Base-by-base conservation (phyloP, 805 yeast species). In the Saccharomycopsis babjevae region DNA sequence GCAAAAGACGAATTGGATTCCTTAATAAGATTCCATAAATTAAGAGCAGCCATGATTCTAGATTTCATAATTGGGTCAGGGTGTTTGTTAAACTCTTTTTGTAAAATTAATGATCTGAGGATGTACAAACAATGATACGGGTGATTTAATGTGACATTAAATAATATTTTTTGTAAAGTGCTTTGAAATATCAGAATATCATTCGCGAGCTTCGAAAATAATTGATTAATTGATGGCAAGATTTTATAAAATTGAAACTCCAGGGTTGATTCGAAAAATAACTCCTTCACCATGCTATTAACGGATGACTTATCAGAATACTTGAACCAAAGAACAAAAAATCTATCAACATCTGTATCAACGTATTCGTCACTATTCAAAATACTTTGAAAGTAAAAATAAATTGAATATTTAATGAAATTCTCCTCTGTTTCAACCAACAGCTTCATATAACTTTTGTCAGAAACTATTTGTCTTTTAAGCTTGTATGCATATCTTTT, bases 251-350 rank as follows among this genome's bases (percentile, higher is more conserved):
- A 46, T 13, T 20, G 52, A 15, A 80, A 76, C 0, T 96, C 87
- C 20, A 89, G 71, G 0, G 57, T 56, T 30, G 22, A 20, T 16
- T 40, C 43, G 5, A 67, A 57, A 1, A 86, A 67, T 4, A 74
- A 72, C 1, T 68, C 66, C 15, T 67, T 67, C 10, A 88, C 74
- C 8, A 72, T 66, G 3, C 60, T 63, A 64, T 82, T 85, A 5
- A 87, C 72, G 0, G 68, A 70, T 1, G 71, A 77, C 39, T 76
- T 76, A 5, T 70, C 69, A 1, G 83, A 77, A 65, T 83, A 79
- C 63, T 85, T 88, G 46, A 93, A 76, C 96, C 97, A 93, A 11
- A 93, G 70, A 0, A 92, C 87, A 70, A 92, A 86, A 64, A 92
- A 86, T 60, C 88, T 81, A 68, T 89, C 96, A 34, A 86, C 73